Conservation (phyloP, 2,329 filamentous ascomycete genomes). For the Neonectria faginata region DNA sequence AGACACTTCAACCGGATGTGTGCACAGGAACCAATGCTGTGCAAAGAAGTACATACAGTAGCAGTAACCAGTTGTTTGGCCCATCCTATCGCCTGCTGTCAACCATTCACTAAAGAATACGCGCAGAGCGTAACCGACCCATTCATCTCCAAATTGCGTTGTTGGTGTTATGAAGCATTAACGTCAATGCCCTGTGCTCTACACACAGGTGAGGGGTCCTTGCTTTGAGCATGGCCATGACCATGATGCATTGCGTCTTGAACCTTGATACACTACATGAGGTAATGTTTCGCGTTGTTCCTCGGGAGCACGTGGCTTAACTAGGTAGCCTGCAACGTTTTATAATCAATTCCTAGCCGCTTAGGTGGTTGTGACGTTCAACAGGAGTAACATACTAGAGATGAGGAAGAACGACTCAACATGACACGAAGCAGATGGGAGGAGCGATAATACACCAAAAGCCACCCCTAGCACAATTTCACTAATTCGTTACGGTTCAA, state of each 20-base stretch:
- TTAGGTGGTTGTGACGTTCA: not conserved
- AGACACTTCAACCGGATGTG: not conserved
- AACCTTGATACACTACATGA: constrained; percentile 2
- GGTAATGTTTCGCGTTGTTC: not conserved
- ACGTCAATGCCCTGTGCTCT: not conserved
- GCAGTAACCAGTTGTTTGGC: not conserved
- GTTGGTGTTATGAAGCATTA: not conserved
- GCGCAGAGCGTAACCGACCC: not conserved
- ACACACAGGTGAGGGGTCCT: not conserved
- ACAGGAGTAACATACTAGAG: too few species aligned
- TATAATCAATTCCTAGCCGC: not conserved
- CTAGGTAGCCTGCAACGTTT: constrained; percentile 10
- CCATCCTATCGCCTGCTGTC: not conserved
- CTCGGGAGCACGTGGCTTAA: constrained; percentile 3
- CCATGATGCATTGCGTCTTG: constrained; percentile 11
- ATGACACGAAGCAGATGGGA: not conserved
- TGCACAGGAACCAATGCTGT: not conserved
- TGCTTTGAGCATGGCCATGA: constrained; percentile 1
- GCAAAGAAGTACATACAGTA: not conserved
- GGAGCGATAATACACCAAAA: not conserved
- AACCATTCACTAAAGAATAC: not conserved
- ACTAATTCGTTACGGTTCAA: not conserved
- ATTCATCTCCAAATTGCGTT: not conserved
- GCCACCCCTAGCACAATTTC: not conserved
- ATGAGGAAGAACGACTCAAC: not conserved